A percentile compares a stretch with the other conserved stretches of the same genome.
Conservation (phyloP, 371 early-diverging fungal genomes). For the Coemansia sp. region DNA sequence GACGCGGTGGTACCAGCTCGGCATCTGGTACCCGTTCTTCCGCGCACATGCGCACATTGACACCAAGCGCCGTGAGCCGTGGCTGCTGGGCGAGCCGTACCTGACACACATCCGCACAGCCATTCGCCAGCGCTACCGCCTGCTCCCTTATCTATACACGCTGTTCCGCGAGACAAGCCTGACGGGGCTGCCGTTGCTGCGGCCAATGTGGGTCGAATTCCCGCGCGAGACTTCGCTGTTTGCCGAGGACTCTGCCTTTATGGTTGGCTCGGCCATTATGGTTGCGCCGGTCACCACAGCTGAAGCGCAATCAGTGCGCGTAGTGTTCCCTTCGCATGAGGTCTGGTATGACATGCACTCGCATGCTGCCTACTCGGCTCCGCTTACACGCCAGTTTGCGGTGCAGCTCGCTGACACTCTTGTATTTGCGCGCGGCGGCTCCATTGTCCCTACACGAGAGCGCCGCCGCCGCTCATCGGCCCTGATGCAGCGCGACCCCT, state of each 20-base stretch:
- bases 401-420: constrained; percentile 67
- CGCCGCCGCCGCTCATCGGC: constrained; percentile 82
- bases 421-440: constrained; percentile 83
- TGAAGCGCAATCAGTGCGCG: constrained; percentile 56
- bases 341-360: constrained; percentile 80
- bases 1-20: constrained; percentile 71
- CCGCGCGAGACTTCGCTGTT: constrained; percentile 49
- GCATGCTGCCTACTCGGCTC: constrained; percentile 40
- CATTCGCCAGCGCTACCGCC: constrained; percentile 61
- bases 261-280: constrained; percentile 61
- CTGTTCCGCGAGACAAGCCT: constrained; percentile 60
- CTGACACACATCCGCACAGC: constrained; percentile 57
- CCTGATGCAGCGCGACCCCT: constrained; percentile 83
- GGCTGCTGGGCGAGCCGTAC: constrained; percentile 84
- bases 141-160: constrained; percentile 70
- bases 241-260: constrained; percentile 58
- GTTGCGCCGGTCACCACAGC: constrained; percentile 61
- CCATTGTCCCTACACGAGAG: constrained; percentile 82
- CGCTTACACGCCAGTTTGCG: constrained; percentile 52
- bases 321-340: constrained; percentile 52
- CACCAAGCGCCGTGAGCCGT: constrained; percentile 93
- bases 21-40: constrained; percentile 77
- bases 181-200: constrained; percentile 57
- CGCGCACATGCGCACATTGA: constrained; percentile 63
- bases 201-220: constrained; percentile 62